A percentile compares a stretch with the other conserved stretches of the same genome.
Evolutionary conservation across 345 rosid genomes (phyloP).

Genomic region (Aethionema arabicum): DNA sequence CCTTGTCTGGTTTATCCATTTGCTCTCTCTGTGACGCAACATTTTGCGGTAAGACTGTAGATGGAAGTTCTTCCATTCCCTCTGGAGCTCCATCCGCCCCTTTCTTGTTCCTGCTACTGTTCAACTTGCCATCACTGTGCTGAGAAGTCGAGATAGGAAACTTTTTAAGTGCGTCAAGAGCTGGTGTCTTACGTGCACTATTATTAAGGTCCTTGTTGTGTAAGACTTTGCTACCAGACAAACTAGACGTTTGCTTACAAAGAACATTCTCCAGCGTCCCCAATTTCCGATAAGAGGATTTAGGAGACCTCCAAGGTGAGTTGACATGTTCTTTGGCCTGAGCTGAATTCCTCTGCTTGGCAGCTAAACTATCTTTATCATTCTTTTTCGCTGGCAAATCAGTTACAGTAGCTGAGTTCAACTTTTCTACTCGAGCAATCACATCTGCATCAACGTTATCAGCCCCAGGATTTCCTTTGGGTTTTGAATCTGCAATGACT

Average conservation of each 20-base stretch:
- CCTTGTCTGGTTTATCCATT: constrained; percentile 40
- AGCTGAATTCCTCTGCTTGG: constrained; percentile 39
- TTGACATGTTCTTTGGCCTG: constrained; percentile 43
- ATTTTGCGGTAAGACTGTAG: constrained; percentile 43
- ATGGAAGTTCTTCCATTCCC: constrained; percentile 49
- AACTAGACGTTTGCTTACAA: constrained; percentile 36
- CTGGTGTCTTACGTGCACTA: constrained; percentile 40
- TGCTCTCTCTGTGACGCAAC: constrained; percentile 35
- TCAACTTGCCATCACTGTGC: constrained; percentile 37
- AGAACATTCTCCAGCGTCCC: constrained; percentile 41
- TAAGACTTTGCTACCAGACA: constrained; percentile 37
- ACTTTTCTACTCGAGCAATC: constrained; percentile 37
- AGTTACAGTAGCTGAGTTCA: constrained; percentile 33
- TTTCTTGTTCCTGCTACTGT: constrained; percentile 39
- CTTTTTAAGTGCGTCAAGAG: constrained; percentile 22
- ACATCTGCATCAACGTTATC: constrained; percentile 36
- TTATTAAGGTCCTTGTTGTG: constrained; percentile 43
- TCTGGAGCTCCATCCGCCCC: constrained; percentile 39
- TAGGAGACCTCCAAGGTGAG: constrained; percentile 63
- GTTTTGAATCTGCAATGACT: constrained; percentile 51
- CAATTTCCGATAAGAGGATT: constrained; percentile 40
- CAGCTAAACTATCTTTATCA: constrained; percentile 34
- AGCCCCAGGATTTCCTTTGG: constrained; percentile 42
- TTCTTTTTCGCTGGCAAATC: constrained; percentile 36
- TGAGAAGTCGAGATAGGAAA: constrained; percentile 39